phyloP scores from a whole-genome alignment of 306 rosid genomes.

The Cucurbita maxima region DNA sequence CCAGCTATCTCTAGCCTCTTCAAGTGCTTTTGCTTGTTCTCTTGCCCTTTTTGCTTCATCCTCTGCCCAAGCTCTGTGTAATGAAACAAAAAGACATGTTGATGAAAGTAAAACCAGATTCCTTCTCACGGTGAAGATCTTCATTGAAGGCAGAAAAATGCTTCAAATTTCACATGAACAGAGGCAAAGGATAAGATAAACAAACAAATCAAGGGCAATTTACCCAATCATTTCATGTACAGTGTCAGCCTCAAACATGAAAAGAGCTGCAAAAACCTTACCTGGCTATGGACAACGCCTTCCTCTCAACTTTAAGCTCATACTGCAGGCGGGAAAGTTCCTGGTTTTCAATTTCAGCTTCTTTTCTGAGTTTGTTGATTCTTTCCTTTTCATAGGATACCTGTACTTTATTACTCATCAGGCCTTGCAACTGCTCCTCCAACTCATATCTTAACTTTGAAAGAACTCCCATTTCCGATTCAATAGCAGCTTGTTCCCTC shows the following conservation, averaged over 20 bases:
- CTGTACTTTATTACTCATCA: constrained; percentile 64
- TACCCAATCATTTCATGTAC: neutral
- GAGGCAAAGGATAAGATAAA: neutral
- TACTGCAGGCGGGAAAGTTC: constrained; percentile 72
- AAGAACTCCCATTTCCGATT: constrained; percentile 82
- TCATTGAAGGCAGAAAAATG: neutral
- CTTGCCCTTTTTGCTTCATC: constrained; percentile 92
- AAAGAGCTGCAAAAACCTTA: constrained; percentile 14
- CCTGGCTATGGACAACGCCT: constrained; percentile 99
- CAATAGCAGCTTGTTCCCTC: constrained; percentile 65
- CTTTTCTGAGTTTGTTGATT: constrained; percentile 57
- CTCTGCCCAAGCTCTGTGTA: constrained; percentile 87
- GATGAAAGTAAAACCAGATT: neutral
- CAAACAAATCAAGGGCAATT: neutral
- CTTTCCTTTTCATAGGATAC: constrained; percentile 74
- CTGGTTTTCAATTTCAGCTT: constrained; percentile 70
- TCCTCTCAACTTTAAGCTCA: constrained; percentile 92
- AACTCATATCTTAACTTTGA: constrained; percentile 66
- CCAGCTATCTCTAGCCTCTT: constrained; percentile 95
- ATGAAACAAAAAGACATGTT: neutral
- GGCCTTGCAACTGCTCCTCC: constrained; percentile 70
- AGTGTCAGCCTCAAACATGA: neutral
- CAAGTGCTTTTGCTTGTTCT: constrained; percentile 77
- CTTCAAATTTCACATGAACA: neutral
- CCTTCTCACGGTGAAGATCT: neutral